Percentiles rank a stretch among this genome's conserved stretches.
These are phyloP conservation scores for Danielia oregonensis DNA, from an alignment of 805 yeast species.

Conservation along the genomic window DNA sequence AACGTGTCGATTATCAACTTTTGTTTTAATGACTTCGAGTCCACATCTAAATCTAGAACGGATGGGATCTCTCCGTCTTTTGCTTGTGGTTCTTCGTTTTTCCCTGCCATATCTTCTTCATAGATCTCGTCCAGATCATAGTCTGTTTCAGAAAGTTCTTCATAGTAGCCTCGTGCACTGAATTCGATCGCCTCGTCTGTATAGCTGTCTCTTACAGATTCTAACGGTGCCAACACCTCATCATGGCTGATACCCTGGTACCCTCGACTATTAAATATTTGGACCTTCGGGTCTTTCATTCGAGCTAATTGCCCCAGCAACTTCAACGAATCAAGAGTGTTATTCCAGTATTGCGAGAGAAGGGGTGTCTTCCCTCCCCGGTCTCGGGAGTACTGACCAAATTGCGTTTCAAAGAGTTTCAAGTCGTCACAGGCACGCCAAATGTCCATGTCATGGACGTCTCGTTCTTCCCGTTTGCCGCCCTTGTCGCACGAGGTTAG, in stretches of 20 bases:
- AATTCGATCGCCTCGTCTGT: background rate
- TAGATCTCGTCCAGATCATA: too few species aligned
- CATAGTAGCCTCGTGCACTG: background rate
- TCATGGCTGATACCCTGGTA: too few species aligned
- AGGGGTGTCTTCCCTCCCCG: constrained; percentile 10
- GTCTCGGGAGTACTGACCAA: constrained; percentile 6
- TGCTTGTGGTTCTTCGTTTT: background rate
- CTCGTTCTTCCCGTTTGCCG: too few species aligned
- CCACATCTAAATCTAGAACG: background rate
- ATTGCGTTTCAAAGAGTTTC: constrained; percentile 13
- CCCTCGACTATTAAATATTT: too few species aligned
- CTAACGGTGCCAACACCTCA: too few species aligned
- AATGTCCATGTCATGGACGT: constrained; percentile 7
- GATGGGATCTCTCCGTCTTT: background rate
- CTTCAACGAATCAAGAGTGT: constrained; percentile 3
- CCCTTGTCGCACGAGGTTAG: too few species aligned
- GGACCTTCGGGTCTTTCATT: too few species aligned
- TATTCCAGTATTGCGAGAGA: constrained; percentile 9
- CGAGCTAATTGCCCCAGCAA: too few species aligned
- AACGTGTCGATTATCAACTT: background rate
- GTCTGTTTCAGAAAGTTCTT: background rate
- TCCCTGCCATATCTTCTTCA: background rate
- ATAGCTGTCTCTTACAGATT: too few species aligned
- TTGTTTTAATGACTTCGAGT: background rate
- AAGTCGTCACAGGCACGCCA: constrained; percentile 8